A percentile compares a stretch with the other conserved stretches of the same genome.
Conservation (phyloP, 2,329 filamentous ascomycete genomes). For the Pyrenophora seminiperda region DNA sequence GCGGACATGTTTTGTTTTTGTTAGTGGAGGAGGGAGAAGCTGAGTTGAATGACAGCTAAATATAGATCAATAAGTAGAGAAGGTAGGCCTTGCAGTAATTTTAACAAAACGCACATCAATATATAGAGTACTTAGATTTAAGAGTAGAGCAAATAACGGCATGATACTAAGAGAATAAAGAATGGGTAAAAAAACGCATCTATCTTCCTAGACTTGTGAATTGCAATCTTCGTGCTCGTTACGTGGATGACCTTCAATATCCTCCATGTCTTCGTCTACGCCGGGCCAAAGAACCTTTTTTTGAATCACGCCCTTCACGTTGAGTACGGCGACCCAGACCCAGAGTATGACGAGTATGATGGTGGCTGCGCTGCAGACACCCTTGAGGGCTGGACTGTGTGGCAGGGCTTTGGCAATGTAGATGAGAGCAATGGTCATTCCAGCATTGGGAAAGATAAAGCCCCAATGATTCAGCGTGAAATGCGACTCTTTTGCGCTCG, state of each 20-base stretch:
- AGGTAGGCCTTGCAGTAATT: no score
- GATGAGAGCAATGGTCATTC: conserved; percentile 61
- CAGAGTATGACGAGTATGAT: conserved; percentile 60
- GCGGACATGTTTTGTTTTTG: no score
- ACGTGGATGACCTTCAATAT: conserved; percentile 24
- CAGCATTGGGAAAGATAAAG: conserved; percentile 67
- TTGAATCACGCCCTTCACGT: conserved; percentile 56
- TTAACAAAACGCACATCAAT: no score
- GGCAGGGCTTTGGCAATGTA: conserved; percentile 60
- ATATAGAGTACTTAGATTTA: no score
- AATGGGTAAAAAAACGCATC: background rate
- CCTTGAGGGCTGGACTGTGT: conserved; percentile 59
- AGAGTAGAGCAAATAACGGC: no score
- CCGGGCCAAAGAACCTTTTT: conserved; percentile 62
- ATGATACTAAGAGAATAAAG: no score
- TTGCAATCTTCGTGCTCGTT: conserved; percentile 11
- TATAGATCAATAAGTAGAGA: no score
- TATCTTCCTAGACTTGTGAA: background rate
- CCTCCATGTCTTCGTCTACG: conserved; percentile 63
- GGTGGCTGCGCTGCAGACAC: conserved; percentile 60
- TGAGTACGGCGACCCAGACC: conserved; percentile 58
- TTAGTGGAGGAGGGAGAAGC: background rate
- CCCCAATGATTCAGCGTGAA: conserved; percentile 56
- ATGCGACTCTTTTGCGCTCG: conserved; percentile 48
- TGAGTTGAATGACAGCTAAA: background rate